Evolutionary conservation across 495 filamentous ascomycete species (phyloP).

Genomic region (Talaromyces trachyspermus): DNA sequence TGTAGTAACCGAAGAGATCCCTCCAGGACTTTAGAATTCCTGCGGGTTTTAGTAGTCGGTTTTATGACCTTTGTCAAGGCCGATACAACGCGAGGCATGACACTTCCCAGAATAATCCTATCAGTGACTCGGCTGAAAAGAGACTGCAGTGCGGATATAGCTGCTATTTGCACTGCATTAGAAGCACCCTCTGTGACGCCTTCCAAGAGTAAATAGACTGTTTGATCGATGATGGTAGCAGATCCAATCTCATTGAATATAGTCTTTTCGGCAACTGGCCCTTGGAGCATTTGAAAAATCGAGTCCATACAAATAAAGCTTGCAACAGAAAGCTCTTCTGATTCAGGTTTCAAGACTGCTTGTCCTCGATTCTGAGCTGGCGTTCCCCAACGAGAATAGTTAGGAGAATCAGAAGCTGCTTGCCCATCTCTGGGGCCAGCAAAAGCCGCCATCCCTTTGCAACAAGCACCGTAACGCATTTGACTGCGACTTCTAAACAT

Average conservation of each 20-base stretch:
- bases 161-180: slow-evolving; percentile 56
- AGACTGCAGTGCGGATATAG: slow-evolving; percentile 54
- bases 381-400: slow-evolving; percentile 72
- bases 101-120: slow-evolving; percentile 63
- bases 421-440: slow-evolving; percentile 61
- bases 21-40: slow-evolving; percentile 57
- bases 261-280: slow-evolving; percentile 43
- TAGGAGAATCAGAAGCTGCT: slow-evolving; percentile 78
- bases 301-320: slow-evolving; percentile 50
- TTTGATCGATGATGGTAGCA: slow-evolving; percentile 70
- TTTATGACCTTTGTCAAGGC: slow-evolving; percentile 67
- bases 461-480: slow-evolving; percentile 65
- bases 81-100: slow-evolving; percentile 86
- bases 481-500: slow-evolving; percentile 66
- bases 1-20: slow-evolving; percentile 53
- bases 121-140: slow-evolving; percentile 59
- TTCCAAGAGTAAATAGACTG: slow-evolving; percentile 73
- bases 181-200: slow-evolving; percentile 53
- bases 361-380: slow-evolving; percentile 38
- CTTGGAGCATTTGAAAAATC: slow-evolving; percentile 40
- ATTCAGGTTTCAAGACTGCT: slow-evolving; percentile 31
- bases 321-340: slow-evolving; percentile 62
- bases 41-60: slow-evolving; percentile 54
- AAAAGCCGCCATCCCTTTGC: slow-evolving; percentile 66
- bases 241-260: slow-evolving; percentile 48